These are phyloP conservation scores for Tetrapisispora namnaoensis DNA, from an alignment of 805 yeast genomes.

Conservation along the genomic window DNA sequence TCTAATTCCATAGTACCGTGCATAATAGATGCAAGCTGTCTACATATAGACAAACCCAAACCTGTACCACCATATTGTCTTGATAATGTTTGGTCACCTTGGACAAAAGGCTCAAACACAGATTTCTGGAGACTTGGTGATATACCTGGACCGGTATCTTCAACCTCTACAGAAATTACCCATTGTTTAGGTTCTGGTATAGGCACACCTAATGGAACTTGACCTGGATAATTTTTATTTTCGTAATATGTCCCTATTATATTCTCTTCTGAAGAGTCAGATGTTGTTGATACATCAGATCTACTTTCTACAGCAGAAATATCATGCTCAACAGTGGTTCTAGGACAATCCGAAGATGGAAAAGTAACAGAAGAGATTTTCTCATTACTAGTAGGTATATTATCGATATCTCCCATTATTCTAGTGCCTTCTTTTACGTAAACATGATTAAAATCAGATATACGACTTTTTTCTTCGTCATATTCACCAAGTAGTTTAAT, in stretches of 20 bases:
- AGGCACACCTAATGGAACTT: conserved; percentile 12
- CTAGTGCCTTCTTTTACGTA: conserved; percentile 30
- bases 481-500: conserved; percentile 62
- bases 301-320: not conserved
- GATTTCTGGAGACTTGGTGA: conserved; percentile 70
- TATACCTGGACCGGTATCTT: conserved; percentile 93
- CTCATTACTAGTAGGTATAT: not conserved
- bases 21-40: conserved; percentile 87
- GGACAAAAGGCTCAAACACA: conserved; percentile 93
- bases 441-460: conserved; percentile 36
- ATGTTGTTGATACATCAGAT: conserved; percentile 15
- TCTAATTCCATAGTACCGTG: conserved; percentile 69
- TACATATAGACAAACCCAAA: conserved; percentile 78
- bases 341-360: too few species aligned
- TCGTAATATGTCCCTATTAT: conserved; percentile 14
- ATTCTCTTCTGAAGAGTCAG: conserved; percentile 35
- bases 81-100: conserved; percentile 90
- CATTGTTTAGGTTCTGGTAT: conserved; percentile 25
- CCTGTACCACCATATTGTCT: conserved; percentile 96
- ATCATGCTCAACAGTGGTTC: not conserved
- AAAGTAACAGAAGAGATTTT: not conserved
- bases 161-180: conserved; percentile 50
- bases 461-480: conserved; percentile 42
- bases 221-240: conserved; percentile 1
- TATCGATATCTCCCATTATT: not conserved